Evolutionary conservation across 805 yeast species (phyloP), one percentile per base, ranked within the genome.

Genomic region (Myxozyma sirexii): DNA sequence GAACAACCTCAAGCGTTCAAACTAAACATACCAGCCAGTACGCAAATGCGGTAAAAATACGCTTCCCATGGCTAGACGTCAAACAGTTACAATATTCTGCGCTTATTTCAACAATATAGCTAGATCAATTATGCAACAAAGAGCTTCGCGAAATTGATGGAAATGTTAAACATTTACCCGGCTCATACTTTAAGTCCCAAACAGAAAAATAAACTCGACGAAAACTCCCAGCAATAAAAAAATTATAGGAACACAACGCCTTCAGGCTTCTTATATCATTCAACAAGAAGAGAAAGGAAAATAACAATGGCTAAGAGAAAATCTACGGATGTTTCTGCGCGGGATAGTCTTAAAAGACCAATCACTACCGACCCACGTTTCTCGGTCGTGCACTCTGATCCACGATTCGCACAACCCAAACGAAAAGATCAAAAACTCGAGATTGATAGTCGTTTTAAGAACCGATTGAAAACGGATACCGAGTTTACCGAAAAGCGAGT

Each of bases 381-480:
- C 73, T 75, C 87, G 7, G 78, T 84, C 7, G 87, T 93, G 5
- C 90, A 87, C 68, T 83, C 81, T 65, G 99, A 94, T 74, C 98
- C 98, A 3, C 80, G 97, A 64, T 94, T 93, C 76, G 86, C 83
- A 61, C 75, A 84, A 26, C 92, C 97, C 1, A 86, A 80, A 69
- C 80, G 57, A 26, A 85, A 84, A 67, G 84, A 86, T 57, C 75
- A 85, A 62, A 88, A 87, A 71, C 87, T 90, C 39, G 84, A 88
- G 67, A 79, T 94, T 24, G 99, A 94, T 74, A 87, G 84, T 58
- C 84, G 99, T 74, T 94, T 94, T 75, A 87, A 85, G 67, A 83
- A 84, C 47, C 88, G 84, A 57, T 74, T 88, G 51, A 76, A 78
- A 53, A 81, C 76, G 55, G 76, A 84, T 57, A 82, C 84, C 63